Evolutionary conservation across 1,284 basidiomycete genomes (phyloP).

Genomic region (Baeospora myosura): DNA sequence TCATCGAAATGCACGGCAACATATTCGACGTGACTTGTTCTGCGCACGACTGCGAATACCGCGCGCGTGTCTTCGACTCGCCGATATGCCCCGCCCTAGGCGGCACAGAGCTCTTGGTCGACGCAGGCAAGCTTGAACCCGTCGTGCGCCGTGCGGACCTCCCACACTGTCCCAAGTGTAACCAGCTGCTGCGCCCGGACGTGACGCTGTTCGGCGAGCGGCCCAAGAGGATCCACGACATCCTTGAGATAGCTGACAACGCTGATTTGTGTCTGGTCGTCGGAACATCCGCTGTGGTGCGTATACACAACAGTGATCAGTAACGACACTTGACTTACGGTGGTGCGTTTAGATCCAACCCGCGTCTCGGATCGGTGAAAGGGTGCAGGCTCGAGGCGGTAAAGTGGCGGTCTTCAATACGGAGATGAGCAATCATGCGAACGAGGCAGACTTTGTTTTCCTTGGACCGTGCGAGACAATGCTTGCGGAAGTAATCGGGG

Average conservation of each 20-base stretch:
- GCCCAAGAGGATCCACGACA: constrained; percentile 27
- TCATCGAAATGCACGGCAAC: constrained; percentile 48
- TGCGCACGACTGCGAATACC: constrained; percentile 23
- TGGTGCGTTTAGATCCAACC: constrained; percentile 33
- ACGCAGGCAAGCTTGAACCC: constrained; percentile 22
- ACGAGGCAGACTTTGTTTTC: constrained; percentile 29
- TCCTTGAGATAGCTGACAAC: constrained; percentile 27
- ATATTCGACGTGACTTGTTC: constrained; percentile 39
- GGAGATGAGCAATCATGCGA: constrained; percentile 24
- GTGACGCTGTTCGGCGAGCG: constrained; percentile 49
- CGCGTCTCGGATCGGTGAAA: constrained; percentile 34
- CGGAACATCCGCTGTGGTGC: constrained; percentile 43
- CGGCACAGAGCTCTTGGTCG: constrained; percentile 32
- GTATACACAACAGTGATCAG: constrained; percentile 8
- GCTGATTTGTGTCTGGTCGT: constrained; percentile 46
- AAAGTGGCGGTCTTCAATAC: constrained; percentile 41
- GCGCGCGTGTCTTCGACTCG: constrained; percentile 22
- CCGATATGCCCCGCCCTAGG: constrained; percentile 35
- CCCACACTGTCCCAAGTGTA: constrained; percentile 36
- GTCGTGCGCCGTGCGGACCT: constrained; percentile 29
- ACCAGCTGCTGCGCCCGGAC: constrained; percentile 35
- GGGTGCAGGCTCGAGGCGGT: constrained; percentile 31
- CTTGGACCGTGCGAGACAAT: constrained; percentile 30
- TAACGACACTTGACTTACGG: background rate
- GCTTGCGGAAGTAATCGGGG: constrained; percentile 16